Evolutionary conservation across 2,329 filamentous ascomycete genomes (phyloP).

Genomic region (Aspergillus viridinutans): DNA sequence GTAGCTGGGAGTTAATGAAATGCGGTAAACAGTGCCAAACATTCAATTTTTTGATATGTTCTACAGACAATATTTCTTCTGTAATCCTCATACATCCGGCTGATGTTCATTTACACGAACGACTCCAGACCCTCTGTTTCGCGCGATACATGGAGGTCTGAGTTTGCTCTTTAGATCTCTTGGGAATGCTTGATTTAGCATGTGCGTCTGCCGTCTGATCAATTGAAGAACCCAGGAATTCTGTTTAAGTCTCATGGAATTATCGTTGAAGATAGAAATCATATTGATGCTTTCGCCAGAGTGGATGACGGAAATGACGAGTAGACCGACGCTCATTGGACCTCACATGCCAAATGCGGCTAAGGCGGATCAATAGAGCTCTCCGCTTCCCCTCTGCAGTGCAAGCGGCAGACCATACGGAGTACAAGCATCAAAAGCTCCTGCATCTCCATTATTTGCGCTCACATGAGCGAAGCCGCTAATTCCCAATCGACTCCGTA

Average conservation of each 20-base stretch:
- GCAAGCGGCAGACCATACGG: background rate
- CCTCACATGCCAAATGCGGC: conserved; percentile 11
- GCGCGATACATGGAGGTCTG: conserved; percentile 64
- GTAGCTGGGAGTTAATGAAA: conserved; percentile 68
- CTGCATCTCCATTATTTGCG: conserved; percentile 1
- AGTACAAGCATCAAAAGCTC: background rate
- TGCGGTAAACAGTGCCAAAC: background rate
- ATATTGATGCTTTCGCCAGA: background rate
- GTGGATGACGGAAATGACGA: background rate
- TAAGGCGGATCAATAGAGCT: background rate
- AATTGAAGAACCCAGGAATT: background rate
- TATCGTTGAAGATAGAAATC: background rate
- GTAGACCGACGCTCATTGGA: background rate
- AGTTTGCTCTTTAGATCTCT: conserved; percentile 36
- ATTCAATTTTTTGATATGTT: background rate
- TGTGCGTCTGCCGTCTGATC: background rate
- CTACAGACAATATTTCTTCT: conserved; percentile 64
- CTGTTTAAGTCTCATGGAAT: background rate
- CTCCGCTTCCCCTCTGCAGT: background rate
- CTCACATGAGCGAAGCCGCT: background rate
- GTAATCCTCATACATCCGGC: conserved; percentile 76
- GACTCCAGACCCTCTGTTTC: conserved; percentile 58
- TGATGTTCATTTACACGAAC: conserved; percentile 72
- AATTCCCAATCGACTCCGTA: background rate
- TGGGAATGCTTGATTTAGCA: background rate